Percentiles rank a stretch among this genome's conserved stretches.
These are phyloP conservation scores for Candida sp. DNA, from an alignment of 1,139 yeast genomes.

Conservation along the genomic window DNA sequence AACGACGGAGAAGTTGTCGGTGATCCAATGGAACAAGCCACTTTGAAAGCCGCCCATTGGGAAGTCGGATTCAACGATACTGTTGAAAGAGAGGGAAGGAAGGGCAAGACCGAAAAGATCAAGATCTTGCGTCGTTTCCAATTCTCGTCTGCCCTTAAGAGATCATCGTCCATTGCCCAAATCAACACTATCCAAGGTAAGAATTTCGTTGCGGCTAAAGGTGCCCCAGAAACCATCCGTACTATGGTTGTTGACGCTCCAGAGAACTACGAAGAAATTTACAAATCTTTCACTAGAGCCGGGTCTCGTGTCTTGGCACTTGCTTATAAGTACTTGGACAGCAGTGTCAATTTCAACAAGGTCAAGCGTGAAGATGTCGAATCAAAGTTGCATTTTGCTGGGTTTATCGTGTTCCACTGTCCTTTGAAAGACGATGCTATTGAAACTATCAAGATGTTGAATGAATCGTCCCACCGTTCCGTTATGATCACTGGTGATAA, in stretches of 20 bases:
- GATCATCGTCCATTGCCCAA: constrained; percentile 85
- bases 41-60: constrained; percentile 90
- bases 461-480: constrained; percentile 93
- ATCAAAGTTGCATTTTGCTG: constrained; percentile 77
- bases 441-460: constrained; percentile 89
- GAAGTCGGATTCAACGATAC: constrained; percentile 74
- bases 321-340: constrained; percentile 78
- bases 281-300: constrained; percentile 89
- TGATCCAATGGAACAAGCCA: constrained; percentile 99
- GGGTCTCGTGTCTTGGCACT: constrained; percentile 97
- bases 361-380: constrained; percentile 80
- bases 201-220: constrained; percentile 66
- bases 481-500: constrained; percentile 99
- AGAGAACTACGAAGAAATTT: constrained; percentile 79
- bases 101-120: constrained; percentile 55
- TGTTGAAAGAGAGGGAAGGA: constrained; percentile 44
- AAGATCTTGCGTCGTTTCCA: constrained; percentile 93
- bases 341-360: constrained; percentile 52
- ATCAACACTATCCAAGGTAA: constrained; percentile 54
- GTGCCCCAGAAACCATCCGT: constrained; percentile 96
- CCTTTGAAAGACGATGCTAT: constrained; percentile 95
- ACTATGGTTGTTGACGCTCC: constrained; percentile 78
- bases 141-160: constrained; percentile 92
- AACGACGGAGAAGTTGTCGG: constrained; percentile 99
- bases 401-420: constrained; percentile 96